These are phyloP conservation scores for Monosporascus sp. DNA, from an alignment of 2,329 filamentous ascomycete species.

Conservation along the genomic window DNA sequence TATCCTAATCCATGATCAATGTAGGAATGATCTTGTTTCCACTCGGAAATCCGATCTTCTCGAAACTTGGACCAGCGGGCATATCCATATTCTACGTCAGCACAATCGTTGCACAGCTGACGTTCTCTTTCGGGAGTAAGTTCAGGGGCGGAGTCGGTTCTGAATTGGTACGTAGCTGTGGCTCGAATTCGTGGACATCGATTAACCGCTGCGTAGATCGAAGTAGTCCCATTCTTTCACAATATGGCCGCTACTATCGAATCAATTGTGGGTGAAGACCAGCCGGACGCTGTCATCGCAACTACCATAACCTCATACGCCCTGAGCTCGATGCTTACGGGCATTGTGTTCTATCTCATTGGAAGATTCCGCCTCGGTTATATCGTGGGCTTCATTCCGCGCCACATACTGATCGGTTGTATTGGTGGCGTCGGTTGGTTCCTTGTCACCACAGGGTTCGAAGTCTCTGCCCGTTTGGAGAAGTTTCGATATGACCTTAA, in stretches of 20 bases:
- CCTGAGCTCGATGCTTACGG: conserved; percentile 85
- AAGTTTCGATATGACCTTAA: conserved; percentile 77
- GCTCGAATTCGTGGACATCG: neutral
- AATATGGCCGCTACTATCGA: conserved; percentile 94
- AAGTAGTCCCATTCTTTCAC: conserved; percentile 98
- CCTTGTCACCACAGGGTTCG: conserved; percentile 82
- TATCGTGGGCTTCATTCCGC: conserved; percentile 92
- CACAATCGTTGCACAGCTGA: conserved; percentile 88
- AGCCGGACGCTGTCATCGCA: conserved; percentile 81
- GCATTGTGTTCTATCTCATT: conserved; percentile 86
- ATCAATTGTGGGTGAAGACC: conserved; percentile 68
- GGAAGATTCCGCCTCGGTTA: conserved; percentile 84
- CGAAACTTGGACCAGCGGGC: conserved; percentile 80
- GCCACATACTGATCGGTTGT: conserved; percentile 93
- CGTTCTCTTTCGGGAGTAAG: conserved; percentile 80
- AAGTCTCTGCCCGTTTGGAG: conserved; percentile 85
- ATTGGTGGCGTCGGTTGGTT: conserved; percentile 98
- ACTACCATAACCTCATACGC: conserved; percentile 92
- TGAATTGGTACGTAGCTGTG: conserved; percentile 62
- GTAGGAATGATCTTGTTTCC: conserved; percentile 90
- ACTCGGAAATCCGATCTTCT: conserved; percentile 79
- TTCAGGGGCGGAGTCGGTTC: conserved; percentile 92
- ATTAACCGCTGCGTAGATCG: conserved; percentile 56
- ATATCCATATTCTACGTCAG: conserved; percentile 99
- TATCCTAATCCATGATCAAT: conserved; percentile 2